A percentile compares a stretch with the other conserved stretches of the same genome.
Evolutionary conservation across 176 grass and related monocot species (phyloP).

Genomic region (Carex myosuroides): DNA sequence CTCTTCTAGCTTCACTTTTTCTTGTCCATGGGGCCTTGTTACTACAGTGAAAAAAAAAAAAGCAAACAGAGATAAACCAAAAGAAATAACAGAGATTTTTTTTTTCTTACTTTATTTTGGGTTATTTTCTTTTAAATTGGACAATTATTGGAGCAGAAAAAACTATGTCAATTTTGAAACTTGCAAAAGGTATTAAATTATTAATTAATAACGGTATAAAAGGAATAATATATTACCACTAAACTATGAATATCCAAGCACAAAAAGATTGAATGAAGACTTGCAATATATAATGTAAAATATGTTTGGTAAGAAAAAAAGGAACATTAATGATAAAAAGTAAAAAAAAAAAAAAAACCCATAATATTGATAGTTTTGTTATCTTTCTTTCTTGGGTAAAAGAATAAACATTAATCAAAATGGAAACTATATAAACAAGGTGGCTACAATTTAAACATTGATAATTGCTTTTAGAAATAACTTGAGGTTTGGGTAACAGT

Average conservation of each 20-base stretch:
- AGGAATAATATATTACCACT: neutral
- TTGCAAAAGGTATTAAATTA: neutral
- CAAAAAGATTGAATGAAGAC: neutral
- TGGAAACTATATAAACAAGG: neutral
- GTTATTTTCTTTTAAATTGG: neutral
- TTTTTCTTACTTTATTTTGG: neutral
- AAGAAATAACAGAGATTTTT: neutral
- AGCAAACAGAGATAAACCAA: neutral
- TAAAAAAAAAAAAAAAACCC: neutral
- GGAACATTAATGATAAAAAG: neutral
- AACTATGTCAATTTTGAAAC: neutral
- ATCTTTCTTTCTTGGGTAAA: neutral
- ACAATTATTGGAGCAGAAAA: neutral
- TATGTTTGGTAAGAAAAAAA: neutral
- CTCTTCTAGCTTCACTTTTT: slow-evolving; percentile 6
- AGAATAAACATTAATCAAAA: neutral
- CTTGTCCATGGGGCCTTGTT: neutral
- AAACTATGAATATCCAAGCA: neutral
- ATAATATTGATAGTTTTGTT: neutral
- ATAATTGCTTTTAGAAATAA: neutral
- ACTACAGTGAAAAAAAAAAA: neutral
- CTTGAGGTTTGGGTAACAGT: neutral
- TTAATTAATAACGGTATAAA: neutral
- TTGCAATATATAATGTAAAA: neutral
- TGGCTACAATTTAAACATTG: neutral